Conservation (phyloP, 1,139 yeast species). For the Taphrina pruni region DNA sequence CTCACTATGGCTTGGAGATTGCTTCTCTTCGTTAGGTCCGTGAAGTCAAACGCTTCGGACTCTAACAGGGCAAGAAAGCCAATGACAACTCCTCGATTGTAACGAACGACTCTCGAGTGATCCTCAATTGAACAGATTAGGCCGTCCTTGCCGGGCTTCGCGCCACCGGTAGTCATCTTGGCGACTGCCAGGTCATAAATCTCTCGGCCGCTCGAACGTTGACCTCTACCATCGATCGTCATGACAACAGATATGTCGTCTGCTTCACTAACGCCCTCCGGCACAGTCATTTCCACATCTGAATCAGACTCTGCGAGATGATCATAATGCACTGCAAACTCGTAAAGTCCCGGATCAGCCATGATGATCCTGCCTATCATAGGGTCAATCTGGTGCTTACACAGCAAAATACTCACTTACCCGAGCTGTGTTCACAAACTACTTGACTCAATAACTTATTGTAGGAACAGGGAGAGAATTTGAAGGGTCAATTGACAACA, state of each 20-base stretch:
- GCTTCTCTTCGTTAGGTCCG: not conserved
- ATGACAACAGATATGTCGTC: not conserved
- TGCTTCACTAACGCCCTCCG: not conserved
- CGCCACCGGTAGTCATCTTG: not conserved
- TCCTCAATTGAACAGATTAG: not conserved
- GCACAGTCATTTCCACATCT: no score
- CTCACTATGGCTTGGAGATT: not conserved
- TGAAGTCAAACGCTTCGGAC: not conserved
- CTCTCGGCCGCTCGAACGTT: not conserved
- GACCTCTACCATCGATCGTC: not conserved
- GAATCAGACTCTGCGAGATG: no score
- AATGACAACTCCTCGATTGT: not conserved
- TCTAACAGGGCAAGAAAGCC: not conserved
- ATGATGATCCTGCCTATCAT: not conserved
- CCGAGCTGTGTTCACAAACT: no score
- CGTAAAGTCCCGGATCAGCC: not conserved
- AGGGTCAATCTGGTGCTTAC: no score
- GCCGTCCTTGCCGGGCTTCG: not conserved
- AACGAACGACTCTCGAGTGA: not conserved
- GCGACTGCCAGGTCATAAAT: not conserved
- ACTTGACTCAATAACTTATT: no score
- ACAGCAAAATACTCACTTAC: no score
- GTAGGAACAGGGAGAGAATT: no score
- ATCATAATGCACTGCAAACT: not conserved
- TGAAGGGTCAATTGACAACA: no score